Evolutionary conservation across 495 filamentous ascomycete genomes (phyloP).

Genomic region (Apodospora peruviana): DNA sequence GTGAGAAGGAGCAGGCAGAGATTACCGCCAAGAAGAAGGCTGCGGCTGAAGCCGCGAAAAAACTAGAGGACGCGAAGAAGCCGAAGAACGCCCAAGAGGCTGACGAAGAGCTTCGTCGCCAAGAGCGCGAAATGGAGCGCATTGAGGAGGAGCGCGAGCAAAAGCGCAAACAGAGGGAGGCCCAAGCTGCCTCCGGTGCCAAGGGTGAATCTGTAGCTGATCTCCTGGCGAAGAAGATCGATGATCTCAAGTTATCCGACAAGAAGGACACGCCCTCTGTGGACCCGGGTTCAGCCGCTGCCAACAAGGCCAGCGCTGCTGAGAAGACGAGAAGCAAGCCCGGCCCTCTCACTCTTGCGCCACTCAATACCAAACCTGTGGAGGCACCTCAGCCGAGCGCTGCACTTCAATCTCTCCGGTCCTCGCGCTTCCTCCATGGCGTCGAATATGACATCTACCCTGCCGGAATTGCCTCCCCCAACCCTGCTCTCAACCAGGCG

Average conservation of each 20-base stretch:
- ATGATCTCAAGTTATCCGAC: conserved; percentile 37
- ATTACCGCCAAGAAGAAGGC: conserved; percentile 50
- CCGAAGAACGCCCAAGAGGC: conserved; percentile 40
- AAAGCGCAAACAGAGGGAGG: conserved; percentile 34
- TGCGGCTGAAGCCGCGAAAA: conserved; percentile 51
- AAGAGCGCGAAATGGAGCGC: conserved; percentile 50
- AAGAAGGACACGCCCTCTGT: conserved; percentile 34
- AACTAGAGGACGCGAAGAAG: conserved; percentile 49
- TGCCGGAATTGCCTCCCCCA: conserved; percentile 73
- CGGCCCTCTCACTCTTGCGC: conserved; percentile 72
- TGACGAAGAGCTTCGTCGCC: conserved; percentile 52
- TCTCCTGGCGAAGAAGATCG: conserved; percentile 36
- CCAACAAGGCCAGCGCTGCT: conserved; percentile 47
- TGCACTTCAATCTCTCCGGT: conserved; percentile 82
- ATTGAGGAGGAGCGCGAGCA: conserved; percentile 50
- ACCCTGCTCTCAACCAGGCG: conserved; percentile 76
- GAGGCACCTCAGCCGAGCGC: conserved; percentile 89
- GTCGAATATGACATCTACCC: conserved; percentile 70
- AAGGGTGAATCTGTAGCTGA: conserved; percentile 27
- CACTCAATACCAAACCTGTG: conserved; percentile 65
- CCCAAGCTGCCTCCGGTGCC: too few relatives aligned
- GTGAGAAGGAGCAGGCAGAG: conserved; percentile 52
- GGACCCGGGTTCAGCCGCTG: conserved; percentile 37
- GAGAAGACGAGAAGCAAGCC: conserved; percentile 64
- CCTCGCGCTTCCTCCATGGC: conserved; percentile 68